Base-by-base conservation (phyloP, 176 grass and related monocot genomes). In the Bonia amplexicaulis region DNA sequence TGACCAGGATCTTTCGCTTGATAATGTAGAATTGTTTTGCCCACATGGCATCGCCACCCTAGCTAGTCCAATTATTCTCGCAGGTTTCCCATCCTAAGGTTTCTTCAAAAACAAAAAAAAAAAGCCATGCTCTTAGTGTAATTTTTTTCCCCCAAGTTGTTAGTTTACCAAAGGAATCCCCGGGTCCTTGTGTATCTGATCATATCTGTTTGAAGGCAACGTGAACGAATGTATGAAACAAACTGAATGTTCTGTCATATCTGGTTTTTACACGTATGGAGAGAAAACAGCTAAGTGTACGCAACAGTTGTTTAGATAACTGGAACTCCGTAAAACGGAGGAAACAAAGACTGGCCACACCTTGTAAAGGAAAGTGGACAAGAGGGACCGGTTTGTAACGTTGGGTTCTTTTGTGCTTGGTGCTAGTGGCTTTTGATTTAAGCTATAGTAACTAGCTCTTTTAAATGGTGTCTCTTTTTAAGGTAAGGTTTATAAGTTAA, bases 201-300 rank as follows among this genome's bases (percentile, higher is more conserved):
- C n/a, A 61, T 82, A 83, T n/a, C 71, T n/a, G 52, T 77, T 66
- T 62, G 79, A 88, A 83, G 72, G 42, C 23, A 71, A 53, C 55
- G 20, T 29, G 57, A 78, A 62, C 20, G 11, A 52, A 77, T 71
- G n/a, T 64, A 27, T 64, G 74, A 40, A 87, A 40, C 42, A 71
- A 83, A 88, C 64, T 11, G 12, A 82, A 78, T 78, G 51, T 63
- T 54, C 23, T 64, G 44, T 31, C 65, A 78, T 77, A 41, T 71
- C 86, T 63, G 12, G 68, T 20, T 17, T 64, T 64, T 70, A 77
- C 42, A 71, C 57, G 9, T 54, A 82, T 33, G 52, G 15, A 1
- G 27, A 82, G 64, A 20, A 39, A 81, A 69, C 22, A 69, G 17
- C 27, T 70, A 29, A 73, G 48, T 22, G 27, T 51, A n/a, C 0